Conservation (phyloP, 495 filamentous ascomycete genomes). For the Platismatia glauca region DNA sequence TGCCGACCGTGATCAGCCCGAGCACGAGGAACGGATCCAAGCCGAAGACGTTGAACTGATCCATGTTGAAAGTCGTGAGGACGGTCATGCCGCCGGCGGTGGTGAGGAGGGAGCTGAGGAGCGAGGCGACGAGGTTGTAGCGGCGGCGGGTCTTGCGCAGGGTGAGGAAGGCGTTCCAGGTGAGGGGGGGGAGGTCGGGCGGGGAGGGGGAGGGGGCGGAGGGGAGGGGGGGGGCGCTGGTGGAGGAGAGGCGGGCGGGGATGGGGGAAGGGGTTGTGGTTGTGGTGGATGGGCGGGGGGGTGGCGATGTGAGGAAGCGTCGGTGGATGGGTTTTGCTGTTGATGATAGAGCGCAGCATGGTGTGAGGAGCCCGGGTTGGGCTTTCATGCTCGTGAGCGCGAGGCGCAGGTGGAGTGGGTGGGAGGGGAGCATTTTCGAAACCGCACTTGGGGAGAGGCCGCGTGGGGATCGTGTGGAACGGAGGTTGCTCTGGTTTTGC, state of each 20-base stretch:
- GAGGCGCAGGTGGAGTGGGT: background rate
- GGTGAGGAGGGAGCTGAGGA: conserved; percentile 50
- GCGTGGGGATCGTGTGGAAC: too few species aligned
- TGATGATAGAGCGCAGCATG: background rate
- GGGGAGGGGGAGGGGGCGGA: too few species aligned
- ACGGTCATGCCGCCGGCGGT: conserved; percentile 54
- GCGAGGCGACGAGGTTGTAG: conserved; percentile 67
- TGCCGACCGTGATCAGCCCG: conserved; percentile 63
- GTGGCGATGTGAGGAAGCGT: background rate
- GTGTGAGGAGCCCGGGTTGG: background rate
- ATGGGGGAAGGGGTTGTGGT: background rate
- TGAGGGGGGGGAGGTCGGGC: conserved; percentile 5
- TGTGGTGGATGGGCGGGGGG: conserved; percentile 2
- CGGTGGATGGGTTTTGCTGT: background rate
- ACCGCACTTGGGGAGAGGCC: too few species aligned
- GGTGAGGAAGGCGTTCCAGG: conserved; percentile 88
- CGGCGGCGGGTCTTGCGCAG: conserved; percentile 77
- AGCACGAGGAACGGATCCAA: conserved; percentile 82
- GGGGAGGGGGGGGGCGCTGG: background rate
- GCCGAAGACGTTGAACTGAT: conserved; percentile 55
- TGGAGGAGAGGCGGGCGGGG: too few species aligned
- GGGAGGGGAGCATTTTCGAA: background rate
- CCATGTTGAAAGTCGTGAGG: conserved; percentile 56
- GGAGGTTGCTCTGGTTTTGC: background rate
- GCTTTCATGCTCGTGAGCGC: background rate